Conservation (phyloP, 176 grass and related monocot species). For the Lolium perenne region DNA sequence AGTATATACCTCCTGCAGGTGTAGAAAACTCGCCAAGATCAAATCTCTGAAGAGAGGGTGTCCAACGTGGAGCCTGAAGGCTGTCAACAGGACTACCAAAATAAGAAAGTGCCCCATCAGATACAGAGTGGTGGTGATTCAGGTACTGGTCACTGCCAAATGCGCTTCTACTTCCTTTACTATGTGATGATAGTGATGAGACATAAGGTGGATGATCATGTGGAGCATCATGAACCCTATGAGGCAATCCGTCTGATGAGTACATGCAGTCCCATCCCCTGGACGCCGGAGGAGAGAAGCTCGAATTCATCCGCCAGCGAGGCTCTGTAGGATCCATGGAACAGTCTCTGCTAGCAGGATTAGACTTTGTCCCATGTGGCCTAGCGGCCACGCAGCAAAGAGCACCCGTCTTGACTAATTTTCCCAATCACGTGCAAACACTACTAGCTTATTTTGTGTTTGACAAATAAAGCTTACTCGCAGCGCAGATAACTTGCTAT, state of each 20-base stretch:
- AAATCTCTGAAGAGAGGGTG: constrained; percentile 83
- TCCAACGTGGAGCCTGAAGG: constrained; percentile 79
- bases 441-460: constrained; percentile 32
- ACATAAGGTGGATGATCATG: constrained; percentile 54
- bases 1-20: constrained; percentile 71
- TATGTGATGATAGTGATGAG: constrained; percentile 65
- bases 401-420: constrained; percentile 92
- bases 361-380: constrained; percentile 97
- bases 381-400: constrained; percentile 94
- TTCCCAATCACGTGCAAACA: constrained; percentile 46
- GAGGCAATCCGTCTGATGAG: constrained; percentile 67
- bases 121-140: constrained; percentile 88
- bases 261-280: constrained; percentile 75
- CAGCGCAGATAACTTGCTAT: constrained; percentile 2
- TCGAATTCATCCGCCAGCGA: constrained; percentile 85
- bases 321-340: constrained; percentile 93
- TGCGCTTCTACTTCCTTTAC: constrained; percentile 69
- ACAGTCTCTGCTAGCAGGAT: constrained; percentile 61
- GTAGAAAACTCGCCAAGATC: constrained; percentile 91
- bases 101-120: constrained; percentile 95
- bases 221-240: constrained; percentile 60
- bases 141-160: constrained; percentile 70
- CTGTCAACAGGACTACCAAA: constrained; percentile 87
- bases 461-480: constrained; percentile 18
- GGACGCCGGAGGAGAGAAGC: constrained; percentile 84